These are phyloP conservation scores for Lycium barbarum DNA, from an alignment of 257 asterid species.

Conservation along the genomic window DNA sequence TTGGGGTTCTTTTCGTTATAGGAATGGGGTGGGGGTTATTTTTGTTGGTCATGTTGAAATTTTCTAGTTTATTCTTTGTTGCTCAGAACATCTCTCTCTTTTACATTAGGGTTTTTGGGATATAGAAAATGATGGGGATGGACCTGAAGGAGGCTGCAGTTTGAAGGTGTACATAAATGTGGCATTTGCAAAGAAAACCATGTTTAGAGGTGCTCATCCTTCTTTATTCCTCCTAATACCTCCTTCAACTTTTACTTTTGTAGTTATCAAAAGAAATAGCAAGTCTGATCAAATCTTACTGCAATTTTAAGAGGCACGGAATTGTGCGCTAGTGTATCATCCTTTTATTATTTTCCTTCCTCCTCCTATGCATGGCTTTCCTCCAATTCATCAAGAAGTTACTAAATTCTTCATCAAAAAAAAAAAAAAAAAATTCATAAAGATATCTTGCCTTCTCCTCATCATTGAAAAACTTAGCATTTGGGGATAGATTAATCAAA, in stretches of 20 bases:
- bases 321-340: not conserved
- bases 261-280: not conserved
- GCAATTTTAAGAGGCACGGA: not conserved
- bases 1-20: not conserved
- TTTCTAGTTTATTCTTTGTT: conserved; percentile 27
- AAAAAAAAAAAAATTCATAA: too few species aligned
- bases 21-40: not conserved
- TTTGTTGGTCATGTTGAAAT: not conserved
- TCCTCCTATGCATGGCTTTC: not conserved
- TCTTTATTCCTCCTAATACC: conserved; percentile 12
- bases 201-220: conserved; percentile 76
- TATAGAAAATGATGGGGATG: conserved; percentile 59
- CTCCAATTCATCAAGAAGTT: conserved; percentile 4
- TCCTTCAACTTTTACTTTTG: conserved; percentile 3
- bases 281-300: conserved; percentile 10
- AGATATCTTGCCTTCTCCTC: not conserved
- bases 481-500: conserved; percentile 16
- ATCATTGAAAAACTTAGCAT: not conserved
- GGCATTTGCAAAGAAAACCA: conserved; percentile 87
- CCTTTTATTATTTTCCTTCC: not conserved
- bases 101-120: conserved; percentile 84
- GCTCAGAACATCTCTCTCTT: conserved; percentile 26
- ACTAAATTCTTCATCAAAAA: too few species aligned
- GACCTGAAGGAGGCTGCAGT: conserved; percentile 59
- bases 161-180: conserved; percentile 77